Base-by-base conservation (phyloP, 805 yeast species). In the Saturnispora gosingensis region DNA sequence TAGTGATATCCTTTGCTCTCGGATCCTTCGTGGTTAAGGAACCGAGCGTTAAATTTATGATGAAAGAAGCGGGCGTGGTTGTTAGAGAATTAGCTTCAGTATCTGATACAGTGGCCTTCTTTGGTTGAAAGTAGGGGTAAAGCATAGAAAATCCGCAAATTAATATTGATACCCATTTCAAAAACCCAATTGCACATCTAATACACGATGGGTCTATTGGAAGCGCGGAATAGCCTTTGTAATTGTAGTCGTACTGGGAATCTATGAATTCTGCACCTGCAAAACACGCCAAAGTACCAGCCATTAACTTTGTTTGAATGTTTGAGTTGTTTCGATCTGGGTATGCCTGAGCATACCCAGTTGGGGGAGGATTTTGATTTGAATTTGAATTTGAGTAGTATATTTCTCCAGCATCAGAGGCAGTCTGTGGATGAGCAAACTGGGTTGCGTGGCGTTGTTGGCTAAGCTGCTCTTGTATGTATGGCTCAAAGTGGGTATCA, bases 221-320 rank as follows among this genome's bases (percentile, higher is more conserved):
- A 3, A 49, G 11, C 25, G 45, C 22, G 24, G 50, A 28, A 58
- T 58, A 9, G 56, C 50, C n/a, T 47, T 50, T 11, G 57, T 43
- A 4, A 60, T 54, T 36, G 52, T 50, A 34, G 63, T 45, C 30
- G 28, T 30, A 30, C n/a, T 28, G 27, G 6, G 38, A 45, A 30
- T 45, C 47, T 16, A 45, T 18, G n/a, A 51, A 4, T n/a, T 66
- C 69, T 2, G 68, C 52, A 1, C 71, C 71, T 10, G 65, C 56
- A 56, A 67, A 50, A 0, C 69, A 56, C 1, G 71, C 65, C 62
- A 68, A 61, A 18, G 71, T 71, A 18, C 68, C 71, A 28, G 68
- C 51, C 30, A 67, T 44, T 3, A 67, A 25, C 44, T 66, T n/a
- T 32, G 22, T 24, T 46, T 34, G n/a, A 34, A 30, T 15, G 30